These are phyloP conservation scores for Fusarium foetens DNA, from an alignment of 2,329 filamentous ascomycete species.

Conservation along the genomic window DNA sequence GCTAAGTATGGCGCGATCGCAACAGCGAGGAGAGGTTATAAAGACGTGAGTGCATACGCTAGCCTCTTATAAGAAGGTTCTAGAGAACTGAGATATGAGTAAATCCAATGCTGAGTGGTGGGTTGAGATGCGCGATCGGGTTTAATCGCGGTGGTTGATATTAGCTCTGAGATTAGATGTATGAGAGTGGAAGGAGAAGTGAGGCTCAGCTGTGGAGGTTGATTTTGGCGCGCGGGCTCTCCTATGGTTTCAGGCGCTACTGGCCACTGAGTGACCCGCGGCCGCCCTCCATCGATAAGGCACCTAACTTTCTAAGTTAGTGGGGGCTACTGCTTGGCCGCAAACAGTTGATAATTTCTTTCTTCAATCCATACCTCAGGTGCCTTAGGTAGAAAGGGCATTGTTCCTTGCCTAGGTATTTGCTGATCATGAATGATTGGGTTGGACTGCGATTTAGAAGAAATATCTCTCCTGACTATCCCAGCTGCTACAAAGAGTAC, in stretches of 20 bases:
- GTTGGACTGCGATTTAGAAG: background rate
- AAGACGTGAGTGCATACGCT: conserved; percentile 1
- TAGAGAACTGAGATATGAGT: background rate
- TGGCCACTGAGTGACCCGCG: conserved; percentile 21
- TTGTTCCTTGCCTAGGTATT: background rate
- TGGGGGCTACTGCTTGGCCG: conserved; percentile 1
- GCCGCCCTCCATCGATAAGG: background rate
- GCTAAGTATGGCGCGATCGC: conserved; percentile 35
- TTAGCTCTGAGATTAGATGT: conserved; percentile 34
- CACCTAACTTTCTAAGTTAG: background rate
- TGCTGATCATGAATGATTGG: background rate
- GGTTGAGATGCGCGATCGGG: conserved; percentile 19
- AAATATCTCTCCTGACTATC: background rate
- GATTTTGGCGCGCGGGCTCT: conserved; percentile 28
- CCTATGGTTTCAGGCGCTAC: conserved; percentile 34
- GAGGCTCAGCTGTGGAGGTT: conserved; percentile 34
- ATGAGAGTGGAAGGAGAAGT: conserved; percentile 29
- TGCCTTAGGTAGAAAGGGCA: background rate
- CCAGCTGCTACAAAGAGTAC: background rate
- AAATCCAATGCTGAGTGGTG: conserved; percentile 3
- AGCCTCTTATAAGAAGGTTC: background rate
- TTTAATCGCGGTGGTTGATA: conserved; percentile 7
- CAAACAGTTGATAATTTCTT: background rate
- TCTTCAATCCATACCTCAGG: background rate
- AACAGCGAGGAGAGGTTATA: background rate